Base-by-base conservation (phyloP, 164 flowering plant genomes). In the Liriodendron chinense region DNA sequence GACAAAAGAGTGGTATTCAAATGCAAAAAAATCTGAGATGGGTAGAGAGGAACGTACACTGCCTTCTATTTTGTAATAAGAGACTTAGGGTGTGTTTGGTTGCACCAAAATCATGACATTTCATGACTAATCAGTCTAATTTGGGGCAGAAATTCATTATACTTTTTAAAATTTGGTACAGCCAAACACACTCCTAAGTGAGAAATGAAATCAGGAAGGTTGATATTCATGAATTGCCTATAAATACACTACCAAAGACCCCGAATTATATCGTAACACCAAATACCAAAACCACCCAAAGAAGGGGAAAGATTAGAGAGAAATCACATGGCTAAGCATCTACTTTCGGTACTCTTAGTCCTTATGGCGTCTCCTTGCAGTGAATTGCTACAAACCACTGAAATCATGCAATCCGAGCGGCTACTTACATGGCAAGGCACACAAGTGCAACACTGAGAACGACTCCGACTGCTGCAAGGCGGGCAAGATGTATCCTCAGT, bases 391-490 rank as follows among this genome's bases (percentile, higher is more conserved):
- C 18, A 12, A 12, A 53, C 59, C 16, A 16, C 59, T 53, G 59
- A 53, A 53, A 12, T 12, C 59, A 53, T 47, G 71, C 56, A 47
- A 20, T 69, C 71, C 71, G 7, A 69, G 28, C 14, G 25, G 71
- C 71, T 47, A 69, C 56, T 69, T 47, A 9, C 71, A 16, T 2
- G 57, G 71, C 71, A 69, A 69, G 26, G 13, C 71, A 5, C 49
- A 47, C 24, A 43, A 47, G 3, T 69, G 71, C 71, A 69, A 69
- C 56, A 20, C 21, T 3, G 26, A 47, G 26, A 2, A 69, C 1
- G 71, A 47, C 71, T 69, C 72, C 3, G 48, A 66, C 12, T 67
- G 69, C 20, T 67, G 69, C 20, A 7, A 24, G 43, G 50, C 34
- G 2, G 74, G 74, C 18, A 26, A 26, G 65, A n/a, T 25, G 47